These are phyloP conservation scores for Calonectria hongkongensis DNA, from an alignment of 2,329 filamentous ascomycete genomes.

Conservation along the genomic window DNA sequence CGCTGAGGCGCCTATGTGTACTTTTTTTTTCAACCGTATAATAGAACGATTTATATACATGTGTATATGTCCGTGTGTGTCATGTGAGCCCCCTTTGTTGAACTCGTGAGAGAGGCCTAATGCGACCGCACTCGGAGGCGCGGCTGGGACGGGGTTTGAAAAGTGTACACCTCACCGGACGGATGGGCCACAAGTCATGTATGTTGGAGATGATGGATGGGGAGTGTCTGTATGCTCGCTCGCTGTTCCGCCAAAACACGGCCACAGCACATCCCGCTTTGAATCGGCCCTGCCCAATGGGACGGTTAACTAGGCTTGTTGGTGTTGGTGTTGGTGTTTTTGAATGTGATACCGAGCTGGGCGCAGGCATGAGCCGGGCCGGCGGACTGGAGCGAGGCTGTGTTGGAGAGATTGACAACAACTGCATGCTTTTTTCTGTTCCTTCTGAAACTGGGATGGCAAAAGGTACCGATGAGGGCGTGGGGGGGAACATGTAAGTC, in stretches of 20 bases:
- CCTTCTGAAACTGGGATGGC: background rate
- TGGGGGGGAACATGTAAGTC: background rate
- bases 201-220: constrained; percentile 1
- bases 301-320: no score
- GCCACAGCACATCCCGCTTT: background rate
- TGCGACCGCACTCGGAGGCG: constrained; percentile 18
- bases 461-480: background rate
- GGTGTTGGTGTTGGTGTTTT: background rate
- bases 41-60: background rate
- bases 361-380: background rate
- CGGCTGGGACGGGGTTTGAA: background rate
- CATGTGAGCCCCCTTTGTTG: constrained; percentile 15
- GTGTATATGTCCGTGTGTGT: constrained; percentile 10
- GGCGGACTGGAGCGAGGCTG: background rate
- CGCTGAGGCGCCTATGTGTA: background rate
- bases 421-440: background rate
- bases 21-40: background rate
- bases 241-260: background rate
- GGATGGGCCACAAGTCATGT: background rate
- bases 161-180: background rate
- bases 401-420: background rate
- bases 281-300: background rate
- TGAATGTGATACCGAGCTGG: background rate
- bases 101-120: constrained; percentile 16
- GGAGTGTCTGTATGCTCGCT: constrained; percentile 11